These are phyloP conservation scores for Ogataea chonburiensis DNA, from an alignment of 805 yeast species.

Conservation along the genomic window DNA sequence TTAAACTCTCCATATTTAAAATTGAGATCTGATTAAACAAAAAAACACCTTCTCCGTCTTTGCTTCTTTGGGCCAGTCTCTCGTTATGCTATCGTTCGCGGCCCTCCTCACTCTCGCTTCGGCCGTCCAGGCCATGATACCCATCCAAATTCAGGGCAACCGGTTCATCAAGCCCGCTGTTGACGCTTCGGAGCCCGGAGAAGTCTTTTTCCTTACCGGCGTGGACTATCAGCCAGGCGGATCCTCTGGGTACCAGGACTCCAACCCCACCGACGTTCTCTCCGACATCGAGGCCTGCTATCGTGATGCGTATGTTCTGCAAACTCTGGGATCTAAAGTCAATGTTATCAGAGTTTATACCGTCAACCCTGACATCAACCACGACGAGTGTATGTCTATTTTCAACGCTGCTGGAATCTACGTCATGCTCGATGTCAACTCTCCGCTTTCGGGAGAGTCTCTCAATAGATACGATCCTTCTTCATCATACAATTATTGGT, in stretches of 20 bases:
- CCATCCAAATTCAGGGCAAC: conserved; percentile 53
- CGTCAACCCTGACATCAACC: conserved; percentile 78
- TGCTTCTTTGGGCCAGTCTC: too few species aligned
- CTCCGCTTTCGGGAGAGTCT: conserved; percentile 65
- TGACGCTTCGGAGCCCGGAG: conserved; percentile 38
- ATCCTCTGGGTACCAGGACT: conserved; percentile 55
- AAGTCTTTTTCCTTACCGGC: conserved; percentile 78
- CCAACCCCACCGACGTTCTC: conserved; percentile 55
- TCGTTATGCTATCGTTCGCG: conserved; percentile 9
- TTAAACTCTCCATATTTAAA: background rate
- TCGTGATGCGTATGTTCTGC: conserved; percentile 77
- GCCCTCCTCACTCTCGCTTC: conserved; percentile 5
- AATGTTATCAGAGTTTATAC: conserved; percentile 86
- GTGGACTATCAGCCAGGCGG: conserved; percentile 96
- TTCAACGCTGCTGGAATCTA: conserved; percentile 91
- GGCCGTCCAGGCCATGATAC: conserved; percentile 47
- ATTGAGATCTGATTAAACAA: conserved; percentile 1
- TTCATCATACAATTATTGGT: conserved; percentile 66
- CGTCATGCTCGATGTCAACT: conserved; percentile 79
- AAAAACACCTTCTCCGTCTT: too few species aligned
- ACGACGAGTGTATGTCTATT: conserved; percentile 88
- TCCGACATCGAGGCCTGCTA: conserved; percentile 68
- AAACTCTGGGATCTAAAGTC: conserved; percentile 63
- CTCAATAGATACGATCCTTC: conserved; percentile 70
- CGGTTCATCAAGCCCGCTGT: conserved; percentile 57